Percentiles rank a stretch among this genome's conserved stretches.
phyloP scores from a whole-genome alignment of 2,329 filamentous ascomycete genomes.

The Xylogone sp. region DNA sequence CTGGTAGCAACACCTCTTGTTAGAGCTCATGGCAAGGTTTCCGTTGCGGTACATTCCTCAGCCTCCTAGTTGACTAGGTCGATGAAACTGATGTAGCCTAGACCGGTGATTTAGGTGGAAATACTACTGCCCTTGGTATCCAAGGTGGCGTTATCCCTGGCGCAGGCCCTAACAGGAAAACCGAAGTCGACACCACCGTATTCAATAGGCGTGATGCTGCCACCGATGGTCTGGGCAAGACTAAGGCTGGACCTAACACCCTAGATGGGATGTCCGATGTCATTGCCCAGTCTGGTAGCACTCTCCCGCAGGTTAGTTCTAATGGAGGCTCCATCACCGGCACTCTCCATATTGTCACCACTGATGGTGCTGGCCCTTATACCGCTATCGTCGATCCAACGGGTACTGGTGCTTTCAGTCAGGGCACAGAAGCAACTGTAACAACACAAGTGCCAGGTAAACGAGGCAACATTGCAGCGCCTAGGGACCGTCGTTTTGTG shows the following conservation, averaged over 20 bases:
- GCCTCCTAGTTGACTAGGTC: not conserved
- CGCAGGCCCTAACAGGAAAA: constrained; percentile 35
- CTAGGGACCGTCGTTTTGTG: constrained; percentile 20
- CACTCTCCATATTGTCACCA: constrained; percentile 36
- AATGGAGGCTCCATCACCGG: constrained; percentile 31
- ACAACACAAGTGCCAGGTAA: constrained; percentile 47
- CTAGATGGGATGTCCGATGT: constrained; percentile 47
- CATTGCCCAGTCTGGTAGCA: constrained; percentile 33
- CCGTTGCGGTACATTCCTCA: constrained; percentile 9
- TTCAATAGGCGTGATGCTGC: constrained; percentile 28
- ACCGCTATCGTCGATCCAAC: constrained; percentile 60
- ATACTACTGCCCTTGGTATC: constrained; percentile 39
- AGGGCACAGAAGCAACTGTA: constrained; percentile 52
- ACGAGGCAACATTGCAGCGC: constrained; percentile 31
- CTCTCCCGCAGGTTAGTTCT: constrained; percentile 35
- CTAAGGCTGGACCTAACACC: constrained; percentile 48
- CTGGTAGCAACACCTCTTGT: constrained; percentile 1
- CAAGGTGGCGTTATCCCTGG: constrained; percentile 37
- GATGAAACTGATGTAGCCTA: constrained; percentile 1
- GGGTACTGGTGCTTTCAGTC: constrained; percentile 43
- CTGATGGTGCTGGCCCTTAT: constrained; percentile 37
- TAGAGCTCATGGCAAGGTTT: constrained; percentile 8
- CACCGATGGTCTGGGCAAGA: constrained; percentile 14
- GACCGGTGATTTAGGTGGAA: constrained; percentile 35
- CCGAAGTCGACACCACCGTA: constrained; percentile 42